Evolutionary conservation across 495 filamentous ascomycete genomes (phyloP).

Genomic region (Parmelia sp.): DNA sequence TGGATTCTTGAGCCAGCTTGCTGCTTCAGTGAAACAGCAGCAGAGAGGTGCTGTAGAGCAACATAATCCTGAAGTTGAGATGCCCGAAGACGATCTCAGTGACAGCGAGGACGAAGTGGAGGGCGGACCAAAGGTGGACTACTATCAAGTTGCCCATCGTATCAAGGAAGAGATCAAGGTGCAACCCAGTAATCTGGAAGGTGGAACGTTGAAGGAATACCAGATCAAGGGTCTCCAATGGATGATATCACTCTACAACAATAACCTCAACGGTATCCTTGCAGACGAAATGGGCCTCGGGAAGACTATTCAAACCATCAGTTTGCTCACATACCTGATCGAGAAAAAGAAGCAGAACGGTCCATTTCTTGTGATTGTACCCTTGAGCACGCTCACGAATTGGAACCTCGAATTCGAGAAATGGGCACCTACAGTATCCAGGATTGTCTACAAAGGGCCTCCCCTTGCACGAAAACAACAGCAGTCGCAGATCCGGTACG

Average conservation of each 20-base stretch:
- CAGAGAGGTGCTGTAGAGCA: constrained; percentile 69
- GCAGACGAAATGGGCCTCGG: constrained; percentile 99
- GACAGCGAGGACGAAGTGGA: constrained; percentile 61
- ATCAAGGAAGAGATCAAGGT: constrained; percentile 81
- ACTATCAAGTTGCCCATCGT: constrained; percentile 95
- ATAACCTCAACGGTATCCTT: constrained; percentile 97
- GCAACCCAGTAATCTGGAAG: constrained; percentile 80
- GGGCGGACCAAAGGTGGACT: constrained; percentile 75
- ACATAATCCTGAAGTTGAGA: constrained; percentile 62
- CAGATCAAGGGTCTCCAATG: constrained; percentile 97
- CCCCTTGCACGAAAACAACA: constrained; percentile 83
- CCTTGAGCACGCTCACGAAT: constrained; percentile 92
- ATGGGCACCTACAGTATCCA: constrained; percentile 82
- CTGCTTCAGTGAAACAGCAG: constrained; percentile 83
- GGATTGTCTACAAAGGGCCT: constrained; percentile 94
- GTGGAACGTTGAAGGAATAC: constrained; percentile 92
- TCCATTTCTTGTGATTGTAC: constrained; percentile 94
- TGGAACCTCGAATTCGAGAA: constrained; percentile 99
- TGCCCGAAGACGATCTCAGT: constrained; percentile 46
- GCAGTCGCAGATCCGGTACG: constrained; percentile 88
- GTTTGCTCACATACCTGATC: constrained; percentile 92
- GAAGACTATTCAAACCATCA: constrained; percentile 99
- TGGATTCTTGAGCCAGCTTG: constrained; percentile 91
- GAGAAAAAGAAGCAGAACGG: constrained; percentile 90
- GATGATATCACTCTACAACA: constrained; percentile 99